A percentile compares a stretch with the other conserved stretches of the same genome.
Conservation (phyloP, 2,329 filamentous ascomycete species). For the Ilyonectria robusta region DNA sequence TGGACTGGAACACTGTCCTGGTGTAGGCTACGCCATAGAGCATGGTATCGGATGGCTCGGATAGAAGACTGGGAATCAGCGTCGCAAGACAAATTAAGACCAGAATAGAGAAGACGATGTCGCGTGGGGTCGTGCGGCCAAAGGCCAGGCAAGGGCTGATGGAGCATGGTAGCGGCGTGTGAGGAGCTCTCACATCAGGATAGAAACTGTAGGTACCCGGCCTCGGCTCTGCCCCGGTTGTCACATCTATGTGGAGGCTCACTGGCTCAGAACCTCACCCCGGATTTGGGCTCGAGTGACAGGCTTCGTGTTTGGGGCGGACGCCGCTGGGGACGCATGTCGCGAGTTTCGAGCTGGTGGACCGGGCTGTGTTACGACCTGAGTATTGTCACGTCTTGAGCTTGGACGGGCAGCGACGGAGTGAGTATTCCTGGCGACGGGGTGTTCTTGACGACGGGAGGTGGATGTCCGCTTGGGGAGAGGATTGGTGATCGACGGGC, state of each 20-base stretch:
- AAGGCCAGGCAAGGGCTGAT: constrained; percentile 42
- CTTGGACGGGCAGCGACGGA: neutral
- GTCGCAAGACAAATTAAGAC: constrained; percentile 27
- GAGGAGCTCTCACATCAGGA: constrained; percentile 20
- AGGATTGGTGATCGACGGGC: constrained; percentile 36
- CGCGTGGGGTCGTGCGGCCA: constrained; percentile 37
- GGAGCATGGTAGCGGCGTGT: constrained; percentile 14
- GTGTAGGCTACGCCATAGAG: neutral
- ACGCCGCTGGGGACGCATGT: constrained; percentile 25
- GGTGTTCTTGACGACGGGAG: neutral
- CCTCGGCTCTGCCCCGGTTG: constrained; percentile 36
- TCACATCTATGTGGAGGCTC: constrained; percentile 43
- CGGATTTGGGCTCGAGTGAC: constrained; percentile 42
- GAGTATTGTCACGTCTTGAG: neutral
- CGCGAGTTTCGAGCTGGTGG: constrained; percentile 31
- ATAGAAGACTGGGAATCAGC: neutral
- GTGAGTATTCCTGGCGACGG: neutral
- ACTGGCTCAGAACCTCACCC: constrained; percentile 35
- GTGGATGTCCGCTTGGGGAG: neutral
- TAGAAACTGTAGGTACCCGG: constrained; percentile 41
- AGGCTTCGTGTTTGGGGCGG: constrained; percentile 27
- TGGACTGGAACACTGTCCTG: neutral
- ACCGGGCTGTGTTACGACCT: constrained; percentile 21
- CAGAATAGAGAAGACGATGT: constrained; percentile 25
- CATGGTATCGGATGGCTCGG: neutral